phyloP scores from a whole-genome alignment of 1,284 basidiomycete genomes.

The Cystobasidium slooffiae region DNA sequence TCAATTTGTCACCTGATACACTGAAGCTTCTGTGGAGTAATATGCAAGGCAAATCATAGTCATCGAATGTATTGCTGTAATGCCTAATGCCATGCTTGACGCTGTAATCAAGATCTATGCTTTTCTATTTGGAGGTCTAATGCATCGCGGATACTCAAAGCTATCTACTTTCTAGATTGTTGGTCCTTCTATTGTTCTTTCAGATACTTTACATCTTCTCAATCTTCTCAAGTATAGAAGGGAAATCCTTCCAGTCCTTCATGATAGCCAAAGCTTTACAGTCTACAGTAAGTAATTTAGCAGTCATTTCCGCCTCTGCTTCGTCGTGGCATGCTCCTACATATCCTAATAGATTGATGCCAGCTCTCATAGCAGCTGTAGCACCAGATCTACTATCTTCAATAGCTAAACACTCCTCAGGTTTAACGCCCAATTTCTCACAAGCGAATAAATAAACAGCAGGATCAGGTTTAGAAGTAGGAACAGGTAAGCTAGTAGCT shows the following conservation, averaged over 20 bases:
- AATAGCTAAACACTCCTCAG: conserved; percentile 36
- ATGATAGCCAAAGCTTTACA: conserved; percentile 36
- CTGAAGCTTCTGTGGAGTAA: conserved; percentile 30
- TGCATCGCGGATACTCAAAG: background rate
- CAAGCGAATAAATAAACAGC: conserved; percentile 43
- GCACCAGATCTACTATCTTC: conserved; percentile 41
- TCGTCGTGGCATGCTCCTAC: conserved; percentile 37
- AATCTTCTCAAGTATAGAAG: conserved; percentile 26
- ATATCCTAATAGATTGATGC: conserved; percentile 37
- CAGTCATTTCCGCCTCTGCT: conserved; percentile 20
- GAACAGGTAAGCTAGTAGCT: conserved; percentile 40
- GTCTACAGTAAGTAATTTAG: conserved; percentile 19
- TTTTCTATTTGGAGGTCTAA: background rate
- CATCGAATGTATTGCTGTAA: no score
- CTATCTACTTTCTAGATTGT: background rate
- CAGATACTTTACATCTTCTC: conserved; percentile 13
- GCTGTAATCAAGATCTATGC: background rate
- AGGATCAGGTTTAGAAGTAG: conserved; percentile 42
- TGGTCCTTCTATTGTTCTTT: background rate
- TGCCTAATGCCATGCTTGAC: background rate
- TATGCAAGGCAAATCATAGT: conserved; percentile 1
- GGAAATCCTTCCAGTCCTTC: conserved; percentile 42
- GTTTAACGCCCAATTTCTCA: conserved; percentile 38
- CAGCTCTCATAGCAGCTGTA: conserved; percentile 40
- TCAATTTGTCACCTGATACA: conserved; percentile 35